A percentile compares a stretch with the other conserved stretches of the same genome.
These are phyloP conservation scores for Macrolepiota albuminosa DNA, from an alignment of 768 basidiomycete species.

Conservation along the genomic window DNA sequence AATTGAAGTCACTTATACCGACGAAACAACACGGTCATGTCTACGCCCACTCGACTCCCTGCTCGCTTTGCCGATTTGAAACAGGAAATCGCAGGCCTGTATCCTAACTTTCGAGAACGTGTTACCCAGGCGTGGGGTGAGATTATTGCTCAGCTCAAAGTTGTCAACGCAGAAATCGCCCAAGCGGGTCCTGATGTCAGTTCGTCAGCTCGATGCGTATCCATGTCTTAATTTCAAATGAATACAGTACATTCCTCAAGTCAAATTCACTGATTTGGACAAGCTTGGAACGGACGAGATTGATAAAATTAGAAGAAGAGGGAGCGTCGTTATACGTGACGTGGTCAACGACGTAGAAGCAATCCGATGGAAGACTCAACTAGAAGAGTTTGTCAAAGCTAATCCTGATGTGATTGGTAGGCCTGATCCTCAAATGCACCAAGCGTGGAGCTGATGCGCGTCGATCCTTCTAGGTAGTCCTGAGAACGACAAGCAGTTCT, in stretches of 20 bases:
- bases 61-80: conserved; percentile 56
- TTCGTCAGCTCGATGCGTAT: conserved; percentile 12
- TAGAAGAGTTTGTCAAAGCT: conserved; percentile 50
- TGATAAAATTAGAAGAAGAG: conserved; percentile 46
- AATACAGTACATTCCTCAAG: conserved; percentile 54
- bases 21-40: conserved; percentile 4
- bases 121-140: conserved; percentile 55
- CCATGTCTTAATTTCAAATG: background rate
- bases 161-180: conserved; percentile 39
- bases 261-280: conserved; percentile 50
- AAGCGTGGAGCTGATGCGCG: background rate
- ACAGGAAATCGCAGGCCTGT: conserved; percentile 45
- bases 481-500: conserved; percentile 63
- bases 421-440: background rate
- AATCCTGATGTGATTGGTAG: conserved; percentile 56
- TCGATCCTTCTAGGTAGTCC: conserved; percentile 40
- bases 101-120: conserved; percentile 46
- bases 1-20: background rate
- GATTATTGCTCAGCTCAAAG: conserved; percentile 46
- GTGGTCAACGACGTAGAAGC: conserved; percentile 57
- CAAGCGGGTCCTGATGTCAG: conserved; percentile 44
- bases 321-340: conserved; percentile 57
- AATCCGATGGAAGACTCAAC: conserved; percentile 48
- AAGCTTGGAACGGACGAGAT: conserved; percentile 41
- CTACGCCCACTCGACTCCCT: conserved; percentile 23